Evolutionary conservation across 306 rosid species (phyloP).

Genomic region (Malus asiatica): DNA sequence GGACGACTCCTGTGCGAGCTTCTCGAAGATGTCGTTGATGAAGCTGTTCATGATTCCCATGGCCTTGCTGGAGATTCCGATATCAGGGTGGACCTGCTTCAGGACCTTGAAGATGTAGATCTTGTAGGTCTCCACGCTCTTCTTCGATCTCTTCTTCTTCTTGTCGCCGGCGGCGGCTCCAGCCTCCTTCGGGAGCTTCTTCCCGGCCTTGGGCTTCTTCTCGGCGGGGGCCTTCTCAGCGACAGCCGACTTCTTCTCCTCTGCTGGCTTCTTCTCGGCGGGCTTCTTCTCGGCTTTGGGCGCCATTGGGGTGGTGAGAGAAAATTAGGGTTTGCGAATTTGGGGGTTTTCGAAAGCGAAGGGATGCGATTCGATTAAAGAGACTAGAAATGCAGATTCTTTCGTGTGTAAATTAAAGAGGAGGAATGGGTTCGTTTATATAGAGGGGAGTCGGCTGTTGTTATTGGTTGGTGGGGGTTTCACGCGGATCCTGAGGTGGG

Average conservation of each 20-base stretch:
- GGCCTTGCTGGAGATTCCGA: conserved; percentile 69
- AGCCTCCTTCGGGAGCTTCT: conserved; percentile 66
- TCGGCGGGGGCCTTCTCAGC: conserved; percentile 67
- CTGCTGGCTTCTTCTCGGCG: conserved; percentile 58
- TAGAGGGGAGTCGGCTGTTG: neutral
- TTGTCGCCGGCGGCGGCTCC: conserved; percentile 48
- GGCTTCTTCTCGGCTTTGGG: conserved; percentile 27
- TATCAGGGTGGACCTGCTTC: conserved; percentile 70
- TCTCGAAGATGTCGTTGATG: conserved; percentile 70
- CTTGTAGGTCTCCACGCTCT: conserved; percentile 67
- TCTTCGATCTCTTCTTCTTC: conserved; percentile 68
- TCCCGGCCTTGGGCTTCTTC: conserved; percentile 75
- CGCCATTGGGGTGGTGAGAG: neutral
- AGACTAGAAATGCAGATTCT: rapidly evolving
- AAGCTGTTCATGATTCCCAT: conserved; percentile 78
- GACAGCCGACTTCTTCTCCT: conserved; percentile 52
- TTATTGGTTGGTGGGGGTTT: conserved; percentile 7
- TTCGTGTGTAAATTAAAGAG: rapidly evolving
- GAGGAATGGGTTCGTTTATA: neutral
- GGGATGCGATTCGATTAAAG: neutral
- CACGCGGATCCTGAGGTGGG: conserved; percentile 32
- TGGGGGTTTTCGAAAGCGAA: neutral
- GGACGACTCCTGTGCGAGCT: conserved; percentile 62
- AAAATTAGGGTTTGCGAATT: neutral
- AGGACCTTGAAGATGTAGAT: conserved; percentile 72